Percentiles rank a stretch among this genome's conserved stretches.
phyloP scores from a whole-genome alignment of 2,329 filamentous ascomycete species.

The Incumbomyces delicatus region DNA sequence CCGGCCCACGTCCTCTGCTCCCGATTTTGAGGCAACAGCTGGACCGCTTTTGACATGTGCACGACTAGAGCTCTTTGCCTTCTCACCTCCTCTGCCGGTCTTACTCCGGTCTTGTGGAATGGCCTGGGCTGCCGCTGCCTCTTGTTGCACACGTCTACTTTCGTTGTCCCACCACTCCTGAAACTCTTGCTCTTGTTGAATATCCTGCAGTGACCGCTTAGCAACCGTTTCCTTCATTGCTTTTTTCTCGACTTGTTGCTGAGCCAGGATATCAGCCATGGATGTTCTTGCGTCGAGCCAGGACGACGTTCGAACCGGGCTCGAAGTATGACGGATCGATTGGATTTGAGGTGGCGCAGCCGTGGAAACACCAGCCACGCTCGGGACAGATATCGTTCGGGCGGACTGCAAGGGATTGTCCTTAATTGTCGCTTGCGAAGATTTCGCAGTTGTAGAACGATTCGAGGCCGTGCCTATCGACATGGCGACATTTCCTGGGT shows the following conservation, averaged over 20 bases:
- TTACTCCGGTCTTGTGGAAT: slow-evolving; percentile 23
- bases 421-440: background rate
- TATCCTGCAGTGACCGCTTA: slow-evolving; percentile 83
- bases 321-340: slow-evolving; percentile 37
- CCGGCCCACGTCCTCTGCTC: too few species aligned
- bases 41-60: slow-evolving; percentile 10
- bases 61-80: slow-evolving; percentile 17
- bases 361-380: slow-evolving; percentile 23
- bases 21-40: background rate
- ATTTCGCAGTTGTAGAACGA: background rate
- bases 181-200: slow-evolving; percentile 93
- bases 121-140: slow-evolving; percentile 34
- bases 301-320: slow-evolving; percentile 17
- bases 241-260: slow-evolving; percentile 78
- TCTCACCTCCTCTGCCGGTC: slow-evolving; percentile 21
- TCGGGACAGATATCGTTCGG: slow-evolving; percentile 14
- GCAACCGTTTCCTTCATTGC: slow-evolving; percentile 68
- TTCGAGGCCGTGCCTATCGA: background rate
- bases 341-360: slow-evolving; percentile 27
- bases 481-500: background rate
- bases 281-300: slow-evolving; percentile 35
- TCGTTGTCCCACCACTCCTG: slow-evolving; percentile 95
- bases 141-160: slow-evolving; percentile 59
- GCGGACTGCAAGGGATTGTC: slow-evolving; percentile 7
- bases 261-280: slow-evolving; percentile 77